Conservation (phyloP, 495 filamentous ascomycete genomes). For the Aspergillus indologenus region DNA sequence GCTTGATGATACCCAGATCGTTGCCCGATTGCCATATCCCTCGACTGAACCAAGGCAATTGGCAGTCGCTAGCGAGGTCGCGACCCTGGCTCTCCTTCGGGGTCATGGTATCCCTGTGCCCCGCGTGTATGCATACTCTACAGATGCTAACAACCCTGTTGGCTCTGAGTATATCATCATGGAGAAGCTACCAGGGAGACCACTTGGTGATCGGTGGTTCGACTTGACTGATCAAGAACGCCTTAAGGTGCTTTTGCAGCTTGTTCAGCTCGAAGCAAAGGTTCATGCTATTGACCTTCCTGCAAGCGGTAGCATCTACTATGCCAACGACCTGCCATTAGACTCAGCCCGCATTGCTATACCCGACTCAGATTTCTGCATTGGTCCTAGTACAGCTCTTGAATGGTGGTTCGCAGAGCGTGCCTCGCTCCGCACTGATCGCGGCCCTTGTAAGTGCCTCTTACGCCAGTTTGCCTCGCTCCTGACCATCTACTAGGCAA, state of each 20-base stretch:
- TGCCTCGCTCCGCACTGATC: slow-evolving; percentile 5
- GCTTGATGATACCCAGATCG: slow-evolving; percentile 8
- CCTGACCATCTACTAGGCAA: slow-evolving; percentile 8
- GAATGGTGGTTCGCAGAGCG: slow-evolving; percentile 9
- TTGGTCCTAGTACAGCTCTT: slow-evolving; percentile 11
- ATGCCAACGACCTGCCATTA: slow-evolving; percentile 7
- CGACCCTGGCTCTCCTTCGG: slow-evolving; percentile 9
- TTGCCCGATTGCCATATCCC: slow-evolving; percentile 14
- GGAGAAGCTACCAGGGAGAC: slow-evolving; percentile 23
- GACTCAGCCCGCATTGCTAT: slow-evolving; percentile 9
- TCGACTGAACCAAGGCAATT: slow-evolving; percentile 8
- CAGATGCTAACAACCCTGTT: slow-evolving; percentile 22
- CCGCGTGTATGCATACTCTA: slow-evolving; percentile 23
- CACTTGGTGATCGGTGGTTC: slow-evolving; percentile 20
- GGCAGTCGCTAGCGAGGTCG: slow-evolving; percentile 13
- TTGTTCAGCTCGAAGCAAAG: slow-evolving; percentile 23
- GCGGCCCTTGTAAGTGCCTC: slow-evolving; percentile 14
- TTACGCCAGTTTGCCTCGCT: neutral
- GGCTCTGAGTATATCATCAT: slow-evolving; percentile 33
- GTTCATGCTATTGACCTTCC: slow-evolving; percentile 19
- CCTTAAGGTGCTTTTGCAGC: slow-evolving; percentile 19
- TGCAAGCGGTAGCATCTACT: slow-evolving; percentile 23
- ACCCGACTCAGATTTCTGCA: slow-evolving; percentile 10
- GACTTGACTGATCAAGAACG: slow-evolving; percentile 15
- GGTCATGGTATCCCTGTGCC: slow-evolving; percentile 18